Evolutionary conservation across 495 filamentous ascomycete genomes (phyloP).

Genomic region (Immersiella caudata): DNA sequence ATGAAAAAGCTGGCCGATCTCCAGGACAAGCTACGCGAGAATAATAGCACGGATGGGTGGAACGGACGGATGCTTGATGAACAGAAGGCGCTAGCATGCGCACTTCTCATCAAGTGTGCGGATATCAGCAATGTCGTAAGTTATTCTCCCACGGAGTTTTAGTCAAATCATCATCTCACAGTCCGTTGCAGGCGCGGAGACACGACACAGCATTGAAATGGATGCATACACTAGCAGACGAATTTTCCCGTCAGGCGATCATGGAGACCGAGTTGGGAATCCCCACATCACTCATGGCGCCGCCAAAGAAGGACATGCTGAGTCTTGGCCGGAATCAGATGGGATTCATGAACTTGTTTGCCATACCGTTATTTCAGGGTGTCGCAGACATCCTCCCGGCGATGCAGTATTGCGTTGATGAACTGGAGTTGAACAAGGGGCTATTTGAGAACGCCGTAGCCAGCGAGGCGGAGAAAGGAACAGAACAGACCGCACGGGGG

Average conservation of each 20-base stretch:
- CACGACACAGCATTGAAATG: constrained; percentile 81
- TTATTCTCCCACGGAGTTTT: constrained; percentile 22
- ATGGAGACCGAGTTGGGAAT: constrained; percentile 91
- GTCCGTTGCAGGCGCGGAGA: constrained; percentile 65
- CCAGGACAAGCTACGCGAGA: constrained; percentile 72
- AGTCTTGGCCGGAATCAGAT: constrained; percentile 88
- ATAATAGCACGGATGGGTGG: constrained; percentile 67
- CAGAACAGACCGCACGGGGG: constrained; percentile 23
- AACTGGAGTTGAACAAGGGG: constrained; percentile 72
- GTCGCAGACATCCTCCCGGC: constrained; percentile 81
- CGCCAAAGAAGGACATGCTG: constrained; percentile 78
- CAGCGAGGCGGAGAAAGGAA: constrained; percentile 47
- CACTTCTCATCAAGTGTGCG: constrained; percentile 93
- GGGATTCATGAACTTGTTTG: constrained; percentile 95
- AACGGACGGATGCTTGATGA: constrained; percentile 68
- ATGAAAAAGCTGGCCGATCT: constrained; percentile 81
- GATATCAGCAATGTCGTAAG: constrained; percentile 97
- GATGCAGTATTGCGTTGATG: constrained; percentile 79
- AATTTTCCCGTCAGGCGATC: constrained; percentile 87
- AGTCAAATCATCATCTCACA: constrained; percentile 36
- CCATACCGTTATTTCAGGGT: constrained; percentile 83
- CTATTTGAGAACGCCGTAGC: constrained; percentile 61
- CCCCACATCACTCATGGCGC: constrained; percentile 80
- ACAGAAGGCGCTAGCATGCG: constrained; percentile 77
- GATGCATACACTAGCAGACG: constrained; percentile 89